These are phyloP conservation scores for Coniochaeta hoffmannii DNA, from an alignment of 2,329 filamentous ascomycete species.

Conservation along the genomic window DNA sequence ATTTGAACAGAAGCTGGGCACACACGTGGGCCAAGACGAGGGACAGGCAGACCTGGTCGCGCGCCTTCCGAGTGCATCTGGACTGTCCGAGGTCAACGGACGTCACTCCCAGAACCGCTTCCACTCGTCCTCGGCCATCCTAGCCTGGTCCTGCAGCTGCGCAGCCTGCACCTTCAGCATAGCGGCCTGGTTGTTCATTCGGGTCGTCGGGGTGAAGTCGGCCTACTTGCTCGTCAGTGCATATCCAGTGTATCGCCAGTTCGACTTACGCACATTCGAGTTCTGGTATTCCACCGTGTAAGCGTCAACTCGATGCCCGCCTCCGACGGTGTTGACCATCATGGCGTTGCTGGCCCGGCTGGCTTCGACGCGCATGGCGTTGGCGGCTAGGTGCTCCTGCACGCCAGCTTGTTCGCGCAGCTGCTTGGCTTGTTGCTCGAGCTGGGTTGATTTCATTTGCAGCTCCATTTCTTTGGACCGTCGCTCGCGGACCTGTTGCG, in stretches of 20 bases:
- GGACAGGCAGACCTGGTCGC: no score
- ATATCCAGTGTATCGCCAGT: neutral
- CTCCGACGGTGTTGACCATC: constrained; percentile 8
- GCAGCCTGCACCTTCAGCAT: constrained; percentile 11
- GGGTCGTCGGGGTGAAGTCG: constrained; percentile 10
- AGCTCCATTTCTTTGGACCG: constrained; percentile 8
- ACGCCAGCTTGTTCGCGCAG: constrained; percentile 6
- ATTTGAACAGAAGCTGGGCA: no score
- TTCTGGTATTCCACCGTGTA: constrained; percentile 1
- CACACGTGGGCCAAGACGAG: no score
- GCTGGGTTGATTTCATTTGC: constrained; percentile 6
- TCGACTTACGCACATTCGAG: constrained; percentile 1
- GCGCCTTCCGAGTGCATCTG: neutral
- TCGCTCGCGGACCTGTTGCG: constrained; percentile 7
- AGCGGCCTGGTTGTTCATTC: constrained; percentile 11
- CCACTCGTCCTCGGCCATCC: constrained; percentile 11
- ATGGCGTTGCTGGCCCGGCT: constrained; percentile 9
- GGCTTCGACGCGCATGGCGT: constrained; percentile 5
- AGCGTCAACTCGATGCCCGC: constrained; percentile 6
- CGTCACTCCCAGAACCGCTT: constrained; percentile 9
- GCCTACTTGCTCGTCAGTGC: constrained; percentile 1
- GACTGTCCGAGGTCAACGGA: neutral
- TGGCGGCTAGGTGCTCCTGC: constrained; percentile 9
- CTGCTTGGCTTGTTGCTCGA: constrained; percentile 8
- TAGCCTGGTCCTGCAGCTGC: constrained; percentile 6